These are phyloP conservation scores for Podaxis rugospora DNA, from an alignment of 768 basidiomycete genomes.

Conservation along the genomic window DNA sequence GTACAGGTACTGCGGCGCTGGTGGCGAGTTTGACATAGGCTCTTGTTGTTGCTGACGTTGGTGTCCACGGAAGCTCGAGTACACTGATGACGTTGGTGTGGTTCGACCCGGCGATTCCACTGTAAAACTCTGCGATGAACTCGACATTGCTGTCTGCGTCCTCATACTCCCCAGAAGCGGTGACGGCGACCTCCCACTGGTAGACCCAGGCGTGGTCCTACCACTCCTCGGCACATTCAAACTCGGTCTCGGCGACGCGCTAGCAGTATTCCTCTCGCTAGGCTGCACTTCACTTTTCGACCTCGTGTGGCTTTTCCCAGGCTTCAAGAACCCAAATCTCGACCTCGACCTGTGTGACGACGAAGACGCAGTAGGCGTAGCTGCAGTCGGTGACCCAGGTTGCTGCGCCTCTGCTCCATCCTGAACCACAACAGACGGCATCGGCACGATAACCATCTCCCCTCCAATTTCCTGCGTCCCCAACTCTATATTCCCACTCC, in stretches of 20 bases:
- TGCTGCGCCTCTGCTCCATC: not conserved
- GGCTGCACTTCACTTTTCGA: constrained; percentile 35
- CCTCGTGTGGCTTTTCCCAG: constrained; percentile 32
- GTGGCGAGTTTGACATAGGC: not conserved
- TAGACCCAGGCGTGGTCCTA: constrained; percentile 18
- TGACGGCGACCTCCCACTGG: constrained; percentile 10
- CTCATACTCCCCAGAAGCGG: constrained; percentile 1
- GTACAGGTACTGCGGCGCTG: not conserved
- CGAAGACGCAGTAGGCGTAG: not conserved
- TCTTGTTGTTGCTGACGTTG: constrained; percentile 10
- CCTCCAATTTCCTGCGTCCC: constrained; percentile 11
- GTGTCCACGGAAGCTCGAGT: not conserved
- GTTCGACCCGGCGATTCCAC: constrained; percentile 6
- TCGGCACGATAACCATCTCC: not conserved
- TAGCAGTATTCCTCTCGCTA: constrained; percentile 14
- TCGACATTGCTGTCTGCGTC: constrained; percentile 7
- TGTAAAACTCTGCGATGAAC: constrained; percentile 1
- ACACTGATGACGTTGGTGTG: constrained; percentile 7
- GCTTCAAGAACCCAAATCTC: constrained; percentile 41
- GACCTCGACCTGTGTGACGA: constrained; percentile 23
- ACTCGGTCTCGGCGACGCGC: constrained; percentile 24
- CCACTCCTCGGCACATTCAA: constrained; percentile 29
- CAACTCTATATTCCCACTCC: constrained; percentile 17
- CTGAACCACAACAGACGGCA: not conserved
- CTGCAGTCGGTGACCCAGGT: not conserved